These are phyloP conservation scores for Harringtonia lauricola DNA, from an alignment of 2,329 filamentous ascomycete genomes.

Conservation along the genomic window DNA sequence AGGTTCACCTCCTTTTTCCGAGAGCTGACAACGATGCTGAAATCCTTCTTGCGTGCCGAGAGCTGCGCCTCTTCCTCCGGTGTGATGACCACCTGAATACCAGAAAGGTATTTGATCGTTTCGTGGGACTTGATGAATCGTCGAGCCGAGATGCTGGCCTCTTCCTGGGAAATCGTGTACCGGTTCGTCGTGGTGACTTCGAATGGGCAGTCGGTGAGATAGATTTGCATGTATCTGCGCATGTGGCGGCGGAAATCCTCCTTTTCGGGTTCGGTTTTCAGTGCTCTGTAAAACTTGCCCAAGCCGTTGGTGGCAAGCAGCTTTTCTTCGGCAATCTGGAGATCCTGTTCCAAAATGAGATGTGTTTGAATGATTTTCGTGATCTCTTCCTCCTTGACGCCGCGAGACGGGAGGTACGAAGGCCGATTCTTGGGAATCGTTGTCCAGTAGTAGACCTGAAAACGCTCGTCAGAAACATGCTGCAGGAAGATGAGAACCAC, in stretches of 20 bases:
- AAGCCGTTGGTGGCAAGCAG: constrained; percentile 65
- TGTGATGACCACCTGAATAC: constrained; percentile 86
- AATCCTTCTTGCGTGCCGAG: constrained; percentile 76
- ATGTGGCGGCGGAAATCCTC: constrained; percentile 80
- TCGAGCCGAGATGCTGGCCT: constrained; percentile 78
- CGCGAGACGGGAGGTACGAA: constrained; percentile 75
- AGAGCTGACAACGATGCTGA: constrained; percentile 92
- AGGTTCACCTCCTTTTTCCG: constrained; percentile 82
- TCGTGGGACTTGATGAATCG: constrained; percentile 71
- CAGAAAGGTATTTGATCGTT: constrained; percentile 79
- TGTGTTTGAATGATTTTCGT: constrained; percentile 49
- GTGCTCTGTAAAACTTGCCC: constrained; percentile 53
- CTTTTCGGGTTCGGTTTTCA: constrained; percentile 69
- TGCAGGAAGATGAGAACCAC: background rate
- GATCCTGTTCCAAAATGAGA: constrained; percentile 65
- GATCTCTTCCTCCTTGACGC: constrained; percentile 56
- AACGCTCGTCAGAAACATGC: background rate
- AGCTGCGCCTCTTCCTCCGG: constrained; percentile 81
- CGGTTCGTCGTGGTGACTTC: constrained; percentile 87
- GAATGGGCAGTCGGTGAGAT: constrained; percentile 86
- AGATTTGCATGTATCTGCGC: constrained; percentile 84
- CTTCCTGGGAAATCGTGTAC: constrained; percentile 83
- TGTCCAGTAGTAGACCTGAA: constrained; percentile 89
- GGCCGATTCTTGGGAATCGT: constrained; percentile 87
- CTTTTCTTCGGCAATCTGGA: constrained; percentile 57